Percentiles rank a stretch among this genome's conserved stretches.
phyloP scores from a whole-genome alignment of 129 eudicot species.

The Lactuca saligna region DNA sequence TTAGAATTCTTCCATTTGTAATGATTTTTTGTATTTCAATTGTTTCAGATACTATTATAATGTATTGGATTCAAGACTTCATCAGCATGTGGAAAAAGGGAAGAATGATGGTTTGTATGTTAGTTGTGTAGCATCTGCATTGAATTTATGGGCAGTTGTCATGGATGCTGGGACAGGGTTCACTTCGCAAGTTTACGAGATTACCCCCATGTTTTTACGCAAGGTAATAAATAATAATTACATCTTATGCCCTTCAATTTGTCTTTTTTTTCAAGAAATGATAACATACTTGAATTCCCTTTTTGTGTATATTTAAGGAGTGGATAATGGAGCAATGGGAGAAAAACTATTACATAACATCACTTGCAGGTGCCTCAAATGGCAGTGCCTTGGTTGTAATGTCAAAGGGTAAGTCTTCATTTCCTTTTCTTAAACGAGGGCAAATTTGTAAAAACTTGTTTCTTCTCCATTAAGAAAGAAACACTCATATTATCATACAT shows the following conservation, averaged over 20 bases:
- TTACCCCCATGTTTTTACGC: constrained; percentile 73
- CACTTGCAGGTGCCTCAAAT: constrained; percentile 79
- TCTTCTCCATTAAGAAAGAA: too few species aligned
- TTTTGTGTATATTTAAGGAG: constrained; percentile 42
- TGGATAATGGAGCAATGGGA: constrained; percentile 99
- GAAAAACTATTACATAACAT: constrained; percentile 73
- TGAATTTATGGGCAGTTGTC: constrained; percentile 75
- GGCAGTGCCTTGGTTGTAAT: constrained; percentile 81
- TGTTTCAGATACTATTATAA: constrained; percentile 69
- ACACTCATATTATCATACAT: too few species aligned
- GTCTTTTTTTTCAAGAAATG: not conserved
- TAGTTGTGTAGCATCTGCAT: constrained; percentile 73
- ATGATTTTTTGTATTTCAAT: not conserved
- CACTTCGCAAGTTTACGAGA: constrained; percentile 65
- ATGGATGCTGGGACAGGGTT: constrained; percentile 96
- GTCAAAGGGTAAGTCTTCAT: constrained; percentile 63
- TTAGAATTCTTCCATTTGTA: too few species aligned
- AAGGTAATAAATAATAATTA: constrained; percentile 56
- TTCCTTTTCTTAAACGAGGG: not conserved
- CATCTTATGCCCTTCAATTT: not conserved
- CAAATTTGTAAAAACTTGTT: too few species aligned
- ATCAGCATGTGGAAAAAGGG: constrained; percentile 78
- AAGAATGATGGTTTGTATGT: constrained; percentile 66
- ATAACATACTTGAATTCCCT: constrained; percentile 1
- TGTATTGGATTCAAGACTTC: constrained; percentile 67